Evolutionary conservation across 75 land plant genomes (phyloP).

Genomic region (Isoetes taiwanensis): DNA sequence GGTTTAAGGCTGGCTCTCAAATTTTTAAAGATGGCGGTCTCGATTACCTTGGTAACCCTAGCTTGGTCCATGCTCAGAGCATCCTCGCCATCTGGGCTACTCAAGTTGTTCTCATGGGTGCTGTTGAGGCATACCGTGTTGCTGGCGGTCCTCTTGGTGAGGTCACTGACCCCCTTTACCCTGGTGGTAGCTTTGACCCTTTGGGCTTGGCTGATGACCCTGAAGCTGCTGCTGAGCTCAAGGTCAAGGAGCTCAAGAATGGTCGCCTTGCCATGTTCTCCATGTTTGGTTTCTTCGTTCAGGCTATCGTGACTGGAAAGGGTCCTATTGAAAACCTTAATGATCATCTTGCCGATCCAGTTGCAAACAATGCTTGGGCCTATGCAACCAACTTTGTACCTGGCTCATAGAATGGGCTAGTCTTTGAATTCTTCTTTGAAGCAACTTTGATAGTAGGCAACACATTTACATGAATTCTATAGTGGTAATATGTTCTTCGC

Average conservation of each 20-base stretch:
- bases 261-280: conserved; percentile 42
- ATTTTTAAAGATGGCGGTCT: conserved; percentile 9
- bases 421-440: too few species aligned
- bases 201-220: conserved; percentile 35
- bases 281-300: too few species aligned
- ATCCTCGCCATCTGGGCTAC: conserved; percentile 10
- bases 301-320: too few species aligned
- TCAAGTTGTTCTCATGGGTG: conserved; percentile 41
- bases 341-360: conserved; percentile 50
- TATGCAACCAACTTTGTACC: conserved; percentile 37
- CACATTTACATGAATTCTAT: too few species aligned
- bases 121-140: conserved; percentile 46
- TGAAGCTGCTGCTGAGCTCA: conserved; percentile 41
- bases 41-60: conserved; percentile 7
- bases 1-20: conserved; percentile 31
- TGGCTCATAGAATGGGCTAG: too few species aligned
- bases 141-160: conserved; percentile 53
- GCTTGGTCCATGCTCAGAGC: conserved; percentile 6
- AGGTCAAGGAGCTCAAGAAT: conserved; percentile 45
- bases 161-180: conserved; percentile 38
- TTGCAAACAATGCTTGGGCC: conserved; percentile 40
- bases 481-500: too few species aligned
- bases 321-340: conserved; percentile 23
- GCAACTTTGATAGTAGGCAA: too few species aligned
- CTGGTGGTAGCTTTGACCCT: conserved; percentile 42